Evolutionary conservation across 352 stramenopile genomes (phyloP), one percentile per base, ranked within the genome.

Genomic region (Pythium vanterpoolii): DNA sequence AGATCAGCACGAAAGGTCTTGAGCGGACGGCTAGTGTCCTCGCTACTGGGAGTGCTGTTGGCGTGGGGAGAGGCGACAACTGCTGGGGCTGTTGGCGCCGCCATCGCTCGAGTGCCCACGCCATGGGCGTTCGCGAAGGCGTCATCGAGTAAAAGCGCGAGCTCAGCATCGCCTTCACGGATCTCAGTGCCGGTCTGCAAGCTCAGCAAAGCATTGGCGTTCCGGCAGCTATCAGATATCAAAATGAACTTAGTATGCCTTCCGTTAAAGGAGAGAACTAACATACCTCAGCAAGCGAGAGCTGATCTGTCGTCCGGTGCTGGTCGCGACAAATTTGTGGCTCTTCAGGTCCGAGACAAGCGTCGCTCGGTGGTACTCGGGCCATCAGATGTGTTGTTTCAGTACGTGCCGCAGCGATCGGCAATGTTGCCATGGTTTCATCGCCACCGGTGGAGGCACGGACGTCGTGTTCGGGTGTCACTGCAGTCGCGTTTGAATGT

Each of bases 361-460:
- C 4, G 60, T 79, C 8, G 86, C 90, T 43, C 97, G 86, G 65
- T 98, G 95, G 70, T 97, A 99, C 81, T 99, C 97, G 1, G 96
- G 95, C n/a, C n/a, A n/a, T n/a, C n/a, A n/a, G n/a, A n/a, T n/a
- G n/a, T n/a, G n/a, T n/a, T n/a, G n/a, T n/a, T n/a, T n/a, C n/a
- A n/a, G n/a, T n/a, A n/a, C n/a, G n/a, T n/a, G n/a, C n/a, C n/a
- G n/a, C n/a, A n/a, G n/a, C n/a, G n/a, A n/a, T n/a, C n/a, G n/a
- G n/a, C n/a, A n/a, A n/a, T n/a, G n/a, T n/a, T n/a, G n/a, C n/a
- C n/a, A n/a, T n/a, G n/a, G n/a, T n/a, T n/a, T n/a, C n/a, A n/a
- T n/a, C n/a, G n/a, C n/a, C n/a, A n/a, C n/a, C n/a, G n/a, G n/a
- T n/a, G n/a, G n/a, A n/a, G n/a, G n/a, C n/a, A n/a, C n/a, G n/a